Percentiles rank a stretch among this genome's conserved stretches.
Conservation (phyloP, 2,329 filamentous ascomycete species). For the Chaetomium olivaceum region DNA sequence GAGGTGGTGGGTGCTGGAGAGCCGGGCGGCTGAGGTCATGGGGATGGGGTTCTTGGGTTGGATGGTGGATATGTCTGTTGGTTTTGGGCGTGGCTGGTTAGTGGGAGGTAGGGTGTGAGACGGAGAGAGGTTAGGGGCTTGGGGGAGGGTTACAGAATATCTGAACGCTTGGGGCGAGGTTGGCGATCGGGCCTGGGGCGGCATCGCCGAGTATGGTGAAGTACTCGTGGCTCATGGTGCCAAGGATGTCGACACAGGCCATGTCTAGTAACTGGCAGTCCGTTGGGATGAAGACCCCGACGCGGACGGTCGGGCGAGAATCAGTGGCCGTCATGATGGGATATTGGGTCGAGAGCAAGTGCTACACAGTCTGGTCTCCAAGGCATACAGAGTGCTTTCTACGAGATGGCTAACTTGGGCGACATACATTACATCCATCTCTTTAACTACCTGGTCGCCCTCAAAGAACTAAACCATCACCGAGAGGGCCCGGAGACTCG, state of each 20-base stretch:
- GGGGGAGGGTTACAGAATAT: conserved; percentile 40
- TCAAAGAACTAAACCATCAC: not conserved
- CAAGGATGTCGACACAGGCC: conserved; percentile 53
- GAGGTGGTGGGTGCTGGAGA: conserved; percentile 48
- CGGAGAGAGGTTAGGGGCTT: not conserved
- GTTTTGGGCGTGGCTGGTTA: not conserved
- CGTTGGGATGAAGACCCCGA: conserved; percentile 54
- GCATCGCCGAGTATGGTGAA: conserved; percentile 38
- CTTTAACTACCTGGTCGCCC: not conserved
- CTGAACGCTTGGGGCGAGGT: conserved; percentile 46
- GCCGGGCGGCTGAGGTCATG: conserved; percentile 44
- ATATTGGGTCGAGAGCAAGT: not conserved
- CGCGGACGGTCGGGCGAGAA: conserved; percentile 38
- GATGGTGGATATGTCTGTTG: conserved; percentile 45
- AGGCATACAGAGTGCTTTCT: not conserved
- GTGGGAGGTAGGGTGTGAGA: not conserved
- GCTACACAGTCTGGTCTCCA: not conserved
- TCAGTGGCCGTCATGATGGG: conserved; percentile 14
- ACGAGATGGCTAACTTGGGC: not conserved
- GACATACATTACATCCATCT: not conserved
- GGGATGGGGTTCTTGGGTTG: conserved; percentile 40
- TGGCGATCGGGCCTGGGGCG: conserved; percentile 41
- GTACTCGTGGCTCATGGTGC: conserved; percentile 49
- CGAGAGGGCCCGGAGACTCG: not conserved
- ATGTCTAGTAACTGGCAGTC: conserved; percentile 52